Conservation (phyloP, 352 stramenopile species). For the Discostella stelligera region DNA sequence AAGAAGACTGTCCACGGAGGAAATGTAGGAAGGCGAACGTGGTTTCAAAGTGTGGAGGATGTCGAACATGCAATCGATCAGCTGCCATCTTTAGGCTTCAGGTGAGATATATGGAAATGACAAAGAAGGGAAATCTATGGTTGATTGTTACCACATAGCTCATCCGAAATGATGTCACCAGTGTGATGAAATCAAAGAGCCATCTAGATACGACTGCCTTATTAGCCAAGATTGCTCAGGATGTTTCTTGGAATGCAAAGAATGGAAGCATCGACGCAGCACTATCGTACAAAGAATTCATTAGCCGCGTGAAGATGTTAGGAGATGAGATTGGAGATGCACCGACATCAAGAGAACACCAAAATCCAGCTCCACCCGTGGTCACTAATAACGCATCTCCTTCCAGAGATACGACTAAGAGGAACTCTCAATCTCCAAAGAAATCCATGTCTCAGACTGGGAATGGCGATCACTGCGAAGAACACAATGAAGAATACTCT, state of each 20-base stretch:
- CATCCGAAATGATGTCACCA: neutral
- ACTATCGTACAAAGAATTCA: constrained; percentile 49
- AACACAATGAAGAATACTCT: constrained; percentile 23
- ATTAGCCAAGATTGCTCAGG: constrained; percentile 38
- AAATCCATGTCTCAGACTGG: neutral
- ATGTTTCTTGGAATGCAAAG: constrained; percentile 52
- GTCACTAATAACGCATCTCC: constrained; percentile 21
- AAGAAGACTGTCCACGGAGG: constrained; percentile 51
- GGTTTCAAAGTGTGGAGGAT: constrained; percentile 51
- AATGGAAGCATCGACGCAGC: constrained; percentile 35
- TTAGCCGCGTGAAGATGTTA: constrained; percentile 34
- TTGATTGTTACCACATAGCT: no score
- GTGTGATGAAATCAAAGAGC: constrained; percentile 49
- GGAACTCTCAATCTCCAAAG: constrained; percentile 1
- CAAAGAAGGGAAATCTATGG: neutral
- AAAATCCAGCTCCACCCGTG: constrained; percentile 49
- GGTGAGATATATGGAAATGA: constrained; percentile 19
- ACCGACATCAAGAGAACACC: constrained; percentile 31
- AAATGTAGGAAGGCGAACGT: constrained; percentile 54
- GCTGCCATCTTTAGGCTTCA: constrained; percentile 40
- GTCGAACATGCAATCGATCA: constrained; percentile 41
- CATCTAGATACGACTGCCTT: constrained; percentile 37
- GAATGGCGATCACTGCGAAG: neutral
- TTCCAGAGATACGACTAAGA: neutral
- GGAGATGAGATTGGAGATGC: constrained; percentile 44